Percentiles rank a stretch among this genome's conserved stretches.
These are phyloP conservation scores for Sporothrix schenckii DNA, from an alignment of 2,329 filamentous ascomycete species.

Conservation along the genomic window DNA sequence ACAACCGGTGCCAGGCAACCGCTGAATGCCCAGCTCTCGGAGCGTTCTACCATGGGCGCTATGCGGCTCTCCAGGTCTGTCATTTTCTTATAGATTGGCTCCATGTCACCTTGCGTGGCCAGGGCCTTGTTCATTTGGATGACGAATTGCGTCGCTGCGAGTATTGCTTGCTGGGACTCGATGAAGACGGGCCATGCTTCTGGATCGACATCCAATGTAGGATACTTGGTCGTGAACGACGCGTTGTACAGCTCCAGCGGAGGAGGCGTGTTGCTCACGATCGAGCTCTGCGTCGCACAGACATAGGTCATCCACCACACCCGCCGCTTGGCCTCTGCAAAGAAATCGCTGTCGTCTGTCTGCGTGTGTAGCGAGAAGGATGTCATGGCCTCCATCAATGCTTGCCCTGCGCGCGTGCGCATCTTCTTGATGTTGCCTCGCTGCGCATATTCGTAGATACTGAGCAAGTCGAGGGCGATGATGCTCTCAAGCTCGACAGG, in stretches of 20 bases:
- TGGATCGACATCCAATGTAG: constrained; percentile 48
- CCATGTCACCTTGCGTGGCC: constrained; percentile 46
- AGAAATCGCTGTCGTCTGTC: constrained; percentile 47
- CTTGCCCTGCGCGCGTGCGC: constrained; percentile 52
- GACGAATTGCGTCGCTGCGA: constrained; percentile 53
- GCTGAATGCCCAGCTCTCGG: constrained; percentile 44
- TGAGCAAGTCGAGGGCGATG: constrained; percentile 53
- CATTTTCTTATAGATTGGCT: constrained; percentile 48
- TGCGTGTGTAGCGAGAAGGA: constrained; percentile 49
- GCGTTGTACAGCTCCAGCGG: constrained; percentile 37
- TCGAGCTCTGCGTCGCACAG: constrained; percentile 54
- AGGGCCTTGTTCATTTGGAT: constrained; percentile 52
- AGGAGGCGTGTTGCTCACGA: constrained; percentile 51
- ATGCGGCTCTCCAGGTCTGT: constrained; percentile 47
- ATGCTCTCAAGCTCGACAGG: constrained; percentile 53
- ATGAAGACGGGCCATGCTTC: constrained; percentile 52
- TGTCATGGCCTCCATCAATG: constrained; percentile 53
- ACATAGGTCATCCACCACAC: constrained; percentile 61
- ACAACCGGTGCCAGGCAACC: constrained; percentile 45
- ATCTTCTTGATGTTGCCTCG: constrained; percentile 58
- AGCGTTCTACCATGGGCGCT: constrained; percentile 45
- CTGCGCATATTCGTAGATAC: constrained; percentile 58
- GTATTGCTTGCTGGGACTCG: constrained; percentile 53
- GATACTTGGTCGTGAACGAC: constrained; percentile 51
- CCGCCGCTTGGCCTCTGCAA: constrained; percentile 51